Conservation (phyloP, 306 rosid genomes). For the Purshia tridentata region DNA sequence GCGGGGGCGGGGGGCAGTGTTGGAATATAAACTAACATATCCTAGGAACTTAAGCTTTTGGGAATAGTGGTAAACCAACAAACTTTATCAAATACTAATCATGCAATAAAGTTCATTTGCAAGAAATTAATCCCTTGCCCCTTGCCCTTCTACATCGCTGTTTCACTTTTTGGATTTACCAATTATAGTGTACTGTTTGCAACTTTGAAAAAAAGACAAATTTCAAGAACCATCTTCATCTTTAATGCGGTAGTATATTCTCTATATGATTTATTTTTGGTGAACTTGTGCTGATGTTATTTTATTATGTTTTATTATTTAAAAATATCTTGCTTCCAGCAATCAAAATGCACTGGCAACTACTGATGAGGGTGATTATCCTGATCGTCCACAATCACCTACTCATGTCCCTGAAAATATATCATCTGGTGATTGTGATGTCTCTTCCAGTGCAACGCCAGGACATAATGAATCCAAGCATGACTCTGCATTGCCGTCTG, state of each 20-base stretch:
- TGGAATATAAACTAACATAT: neutral
- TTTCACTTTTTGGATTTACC: neutral
- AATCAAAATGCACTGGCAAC: slow-evolving; percentile 52
- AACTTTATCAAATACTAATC: neutral
- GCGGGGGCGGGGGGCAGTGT: neutral
- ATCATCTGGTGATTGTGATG: slow-evolving; percentile 63
- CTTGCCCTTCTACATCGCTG: neutral
- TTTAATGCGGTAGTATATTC: slow-evolving; percentile 11
- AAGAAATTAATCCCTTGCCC: neutral
- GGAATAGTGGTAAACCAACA: neutral
- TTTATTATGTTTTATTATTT: slow-evolving; percentile 20
- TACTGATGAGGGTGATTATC: slow-evolving; percentile 61
- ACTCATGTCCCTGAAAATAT: slow-evolving; percentile 46
- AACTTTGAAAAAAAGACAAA: slow-evolving; percentile 12
- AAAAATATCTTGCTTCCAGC: slow-evolving; percentile 31
- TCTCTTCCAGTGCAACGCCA: slow-evolving; percentile 58
- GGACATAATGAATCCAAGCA: slow-evolving; percentile 69
- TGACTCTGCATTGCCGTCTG: slow-evolving; percentile 62
- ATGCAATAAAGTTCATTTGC: neutral
- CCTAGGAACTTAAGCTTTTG: neutral
- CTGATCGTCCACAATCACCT: slow-evolving; percentile 67
- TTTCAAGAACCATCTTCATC: slow-evolving; percentile 8
- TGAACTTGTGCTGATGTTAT: neutral
- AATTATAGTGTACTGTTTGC: neutral
- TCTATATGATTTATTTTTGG: neutral